Conservation (phyloP, 2,329 filamentous ascomycete genomes). For the Ilyonectria sp. region DNA sequence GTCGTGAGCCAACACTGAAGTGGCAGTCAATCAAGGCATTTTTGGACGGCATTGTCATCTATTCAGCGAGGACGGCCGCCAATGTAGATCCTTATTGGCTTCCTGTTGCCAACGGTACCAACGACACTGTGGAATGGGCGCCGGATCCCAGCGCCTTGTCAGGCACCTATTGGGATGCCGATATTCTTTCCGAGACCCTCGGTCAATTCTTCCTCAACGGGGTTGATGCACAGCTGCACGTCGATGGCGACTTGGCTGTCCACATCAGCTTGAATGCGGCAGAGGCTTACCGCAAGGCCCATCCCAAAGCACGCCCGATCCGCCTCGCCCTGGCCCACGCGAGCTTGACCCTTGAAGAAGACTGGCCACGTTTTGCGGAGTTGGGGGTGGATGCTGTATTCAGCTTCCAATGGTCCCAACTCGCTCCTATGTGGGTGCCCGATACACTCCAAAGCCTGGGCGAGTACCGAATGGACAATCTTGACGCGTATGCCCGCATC, state of each 20-base stretch:
- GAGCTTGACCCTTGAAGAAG: slow-evolving; percentile 30
- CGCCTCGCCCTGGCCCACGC: slow-evolving; percentile 38
- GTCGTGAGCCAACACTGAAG: not conserved
- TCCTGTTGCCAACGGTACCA: not conserved
- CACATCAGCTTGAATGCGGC: not conserved
- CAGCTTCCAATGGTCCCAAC: slow-evolving; percentile 42
- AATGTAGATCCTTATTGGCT: not conserved
- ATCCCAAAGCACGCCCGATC: slow-evolving; percentile 20
- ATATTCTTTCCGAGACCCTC: not conserved
- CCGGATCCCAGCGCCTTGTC: not conserved
- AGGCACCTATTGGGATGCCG: not conserved
- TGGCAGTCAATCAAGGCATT: not conserved
- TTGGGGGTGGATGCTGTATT: slow-evolving; percentile 40
- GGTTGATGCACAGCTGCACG: not conserved
- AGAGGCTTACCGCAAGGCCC: slow-evolving; percentile 20
- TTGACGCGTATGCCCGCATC: slow-evolving; percentile 46
- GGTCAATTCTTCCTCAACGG: too few species aligned
- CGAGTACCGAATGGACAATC: slow-evolving; percentile 29
- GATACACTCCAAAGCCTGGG: slow-evolving; percentile 37
- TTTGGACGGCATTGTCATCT: not conserved
- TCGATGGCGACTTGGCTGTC: not conserved
- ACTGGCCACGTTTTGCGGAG: slow-evolving; percentile 40
- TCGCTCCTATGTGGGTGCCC: slow-evolving; percentile 33
- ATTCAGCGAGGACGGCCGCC: not conserved
- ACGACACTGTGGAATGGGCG: not conserved